A percentile compares a stretch with the other conserved stretches of the same genome.
Evolutionary conservation across 164 flowering plant species (phyloP).

Genomic region (Houttuynia cordata): DNA sequence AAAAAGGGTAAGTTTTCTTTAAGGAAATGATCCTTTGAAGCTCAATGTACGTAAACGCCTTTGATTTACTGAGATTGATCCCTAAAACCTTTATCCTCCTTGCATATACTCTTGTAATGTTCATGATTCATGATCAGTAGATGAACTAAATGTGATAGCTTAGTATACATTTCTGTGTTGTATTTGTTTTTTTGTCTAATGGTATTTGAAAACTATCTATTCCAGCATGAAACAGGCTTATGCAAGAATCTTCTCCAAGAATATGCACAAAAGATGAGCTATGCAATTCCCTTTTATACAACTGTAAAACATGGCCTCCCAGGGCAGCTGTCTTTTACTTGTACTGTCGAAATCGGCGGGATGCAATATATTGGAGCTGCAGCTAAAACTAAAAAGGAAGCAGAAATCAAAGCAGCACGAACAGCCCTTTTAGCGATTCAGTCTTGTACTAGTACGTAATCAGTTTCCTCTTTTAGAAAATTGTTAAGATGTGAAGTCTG

Average conservation of each 20-base stretch:
- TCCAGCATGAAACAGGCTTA: conserved; percentile 82
- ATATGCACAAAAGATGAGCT: conserved; percentile 90
- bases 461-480: background rate
- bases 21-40: no score
- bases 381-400: conserved; percentile 85
- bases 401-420: conserved; percentile 96
- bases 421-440: conserved; percentile 79
- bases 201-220: background rate
- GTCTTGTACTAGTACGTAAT: conserved; percentile 12
- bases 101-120: no score
- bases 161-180: no score
- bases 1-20: no score
- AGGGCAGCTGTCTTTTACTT: conserved; percentile 28
- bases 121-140: no score
- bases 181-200: background rate
- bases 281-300: conserved; percentile 70
- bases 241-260: conserved; percentile 96
- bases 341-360: conserved; percentile 81
- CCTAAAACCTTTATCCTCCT: no score
- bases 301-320: conserved; percentile 34
- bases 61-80: no score
- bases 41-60: no score
- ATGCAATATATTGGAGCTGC: conserved; percentile 70
- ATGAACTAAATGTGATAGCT: no score
- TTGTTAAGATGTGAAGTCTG: background rate